Percentiles rank a stretch among this genome's conserved stretches.
These are phyloP conservation scores for Naumovozyma dairenensis DNA, from an alignment of 805 yeast species.

Conservation along the genomic window DNA sequence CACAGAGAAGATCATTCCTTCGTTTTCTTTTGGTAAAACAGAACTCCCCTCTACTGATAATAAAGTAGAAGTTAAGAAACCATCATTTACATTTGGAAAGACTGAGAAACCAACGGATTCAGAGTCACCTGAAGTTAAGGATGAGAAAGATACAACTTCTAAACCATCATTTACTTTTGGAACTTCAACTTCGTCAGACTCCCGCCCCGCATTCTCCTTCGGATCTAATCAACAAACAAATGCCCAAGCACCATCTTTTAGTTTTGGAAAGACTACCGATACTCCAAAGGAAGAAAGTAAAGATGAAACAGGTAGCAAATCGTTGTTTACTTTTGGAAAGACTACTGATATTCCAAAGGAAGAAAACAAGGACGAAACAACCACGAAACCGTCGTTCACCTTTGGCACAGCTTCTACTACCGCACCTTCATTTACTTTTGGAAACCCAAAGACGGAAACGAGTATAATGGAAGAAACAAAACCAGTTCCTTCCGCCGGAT, in stretches of 20 bases:
- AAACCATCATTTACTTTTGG: constrained; percentile 2
- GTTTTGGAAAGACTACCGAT: constrained; percentile 8
- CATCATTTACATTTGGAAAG: constrained; percentile 19
- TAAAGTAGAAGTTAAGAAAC: constrained; percentile 3
- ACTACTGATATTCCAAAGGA: constrained; percentile 15
- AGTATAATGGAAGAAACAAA: constrained; percentile 6
- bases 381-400: constrained; percentile 20
- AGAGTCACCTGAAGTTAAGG: background rate
- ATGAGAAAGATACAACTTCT: constrained; percentile 2
- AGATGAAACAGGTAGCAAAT: constrained; percentile 9
- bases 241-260: constrained; percentile 7
- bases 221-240: constrained; percentile 6
- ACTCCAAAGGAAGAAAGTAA: constrained; percentile 28
- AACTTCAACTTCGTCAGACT: background rate
- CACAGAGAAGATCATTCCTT: constrained; percentile 5
- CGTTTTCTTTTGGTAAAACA: constrained; percentile 18
- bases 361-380: constrained; percentile 26
- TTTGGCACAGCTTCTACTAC: constrained; percentile 19
- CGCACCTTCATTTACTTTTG: constrained; percentile 22
- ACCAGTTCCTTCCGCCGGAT: constrained; percentile 26
- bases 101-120: background rate
- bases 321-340: constrained; percentile 26
- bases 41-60: constrained; percentile 1
- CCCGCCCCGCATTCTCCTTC: constrained; percentile 19
- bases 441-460: constrained; percentile 9